These are phyloP conservation scores for Artomyces pyxidatus DNA, from an alignment of 768 basidiomycete species.

Conservation along the genomic window DNA sequence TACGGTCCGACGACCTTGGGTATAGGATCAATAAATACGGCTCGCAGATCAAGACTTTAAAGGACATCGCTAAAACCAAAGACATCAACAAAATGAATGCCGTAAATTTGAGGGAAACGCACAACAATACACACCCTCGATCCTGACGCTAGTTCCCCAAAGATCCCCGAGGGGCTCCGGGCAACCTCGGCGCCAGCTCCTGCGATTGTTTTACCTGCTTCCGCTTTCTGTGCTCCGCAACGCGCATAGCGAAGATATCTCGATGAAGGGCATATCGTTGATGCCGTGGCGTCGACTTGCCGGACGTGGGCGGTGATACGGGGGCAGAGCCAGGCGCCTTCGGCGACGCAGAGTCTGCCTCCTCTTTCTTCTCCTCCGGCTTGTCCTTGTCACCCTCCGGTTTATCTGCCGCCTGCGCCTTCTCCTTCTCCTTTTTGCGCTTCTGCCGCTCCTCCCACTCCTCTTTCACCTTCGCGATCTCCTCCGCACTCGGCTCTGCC, in stretches of 20 bases:
- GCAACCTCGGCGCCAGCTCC: constrained; percentile 63
- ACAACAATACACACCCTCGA: too few relatives aligned
- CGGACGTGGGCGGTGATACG: constrained; percentile 9
- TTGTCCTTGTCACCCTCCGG: constrained; percentile 30
- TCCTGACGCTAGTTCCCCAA: too few relatives aligned
- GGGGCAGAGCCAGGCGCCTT: constrained; percentile 24
- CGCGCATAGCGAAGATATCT: constrained; percentile 74
- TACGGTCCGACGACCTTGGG: too few relatives aligned
- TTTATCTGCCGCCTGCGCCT: constrained; percentile 34
- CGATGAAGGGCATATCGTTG: constrained; percentile 77
- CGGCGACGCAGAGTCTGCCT: constrained; percentile 21
- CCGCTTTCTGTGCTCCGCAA: constrained; percentile 62
- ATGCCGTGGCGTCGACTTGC: constrained; percentile 40
- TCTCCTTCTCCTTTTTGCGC: constrained; percentile 42
- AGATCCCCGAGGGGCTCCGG: constrained; percentile 33
- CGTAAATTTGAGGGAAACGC: not conserved
- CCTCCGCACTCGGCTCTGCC: constrained; percentile 48
- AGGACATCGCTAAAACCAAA: too few relatives aligned
- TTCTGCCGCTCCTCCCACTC: constrained; percentile 76
- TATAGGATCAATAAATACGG: too few relatives aligned
- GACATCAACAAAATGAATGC: constrained; percentile 5
- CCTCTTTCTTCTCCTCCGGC: constrained; percentile 27
- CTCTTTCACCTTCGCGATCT: constrained; percentile 67
- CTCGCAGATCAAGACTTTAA: too few relatives aligned
- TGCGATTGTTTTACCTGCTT: constrained; percentile 60